These are phyloP conservation scores for Alternaria brassicicola DNA, from an alignment of 2,329 filamentous ascomycete genomes.

Conservation along the genomic window DNA sequence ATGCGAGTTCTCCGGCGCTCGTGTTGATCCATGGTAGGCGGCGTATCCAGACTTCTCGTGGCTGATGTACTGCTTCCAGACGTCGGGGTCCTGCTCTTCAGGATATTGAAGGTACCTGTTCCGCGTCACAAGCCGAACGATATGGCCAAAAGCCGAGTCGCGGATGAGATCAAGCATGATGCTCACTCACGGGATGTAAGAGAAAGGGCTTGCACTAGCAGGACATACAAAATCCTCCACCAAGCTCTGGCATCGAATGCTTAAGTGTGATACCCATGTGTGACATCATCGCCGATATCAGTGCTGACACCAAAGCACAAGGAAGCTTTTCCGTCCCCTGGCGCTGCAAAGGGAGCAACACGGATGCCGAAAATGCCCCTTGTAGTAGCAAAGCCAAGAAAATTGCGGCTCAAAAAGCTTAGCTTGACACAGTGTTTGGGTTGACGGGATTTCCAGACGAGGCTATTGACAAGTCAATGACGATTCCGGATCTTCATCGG, in stretches of 20 bases:
- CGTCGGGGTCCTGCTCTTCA: conserved; percentile 55
- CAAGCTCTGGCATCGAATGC: conserved; percentile 3
- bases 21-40: conserved; percentile 53
- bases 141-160: conserved; percentile 38
- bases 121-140: conserved; percentile 51
- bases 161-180: conserved; percentile 29
- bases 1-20: conserved; percentile 40
- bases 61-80: conserved; percentile 59
- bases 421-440: conserved; percentile 2
- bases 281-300: conserved; percentile 16
- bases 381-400: background rate
- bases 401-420: conserved; percentile 5
- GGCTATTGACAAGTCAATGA: conserved; percentile 13
- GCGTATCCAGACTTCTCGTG: conserved; percentile 57
- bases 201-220: background rate
- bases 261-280: background rate
- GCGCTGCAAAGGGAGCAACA: background rate
- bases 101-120: conserved; percentile 51
- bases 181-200: background rate
- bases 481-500: conserved; percentile 6
- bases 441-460: background rate
- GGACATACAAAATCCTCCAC: background rate
- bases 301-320: background rate
- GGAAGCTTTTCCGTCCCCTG: background rate
- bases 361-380: conserved; percentile 1